These are phyloP conservation scores for Xylariaceae sp. DNA, from an alignment of 2,329 filamentous ascomycete species.

Conservation along the genomic window DNA sequence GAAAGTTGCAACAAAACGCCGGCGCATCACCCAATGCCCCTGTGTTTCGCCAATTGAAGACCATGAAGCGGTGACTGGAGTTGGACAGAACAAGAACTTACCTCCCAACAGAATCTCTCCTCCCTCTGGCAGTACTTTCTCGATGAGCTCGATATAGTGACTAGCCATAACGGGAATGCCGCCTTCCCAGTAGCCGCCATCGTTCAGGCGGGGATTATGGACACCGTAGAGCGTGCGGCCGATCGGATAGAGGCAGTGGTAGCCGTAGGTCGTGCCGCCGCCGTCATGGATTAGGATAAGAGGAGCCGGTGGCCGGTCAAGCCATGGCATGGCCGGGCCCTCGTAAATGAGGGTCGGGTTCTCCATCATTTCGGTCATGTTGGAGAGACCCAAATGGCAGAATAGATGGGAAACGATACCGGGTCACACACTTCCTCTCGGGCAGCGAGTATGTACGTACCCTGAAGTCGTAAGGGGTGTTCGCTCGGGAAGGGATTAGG, in stretches of 20 bases:
- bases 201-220: slow-evolving; percentile 47
- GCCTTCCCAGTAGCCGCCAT: slow-evolving; percentile 43
- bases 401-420: too few relatives aligned
- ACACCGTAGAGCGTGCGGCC: slow-evolving; percentile 49
- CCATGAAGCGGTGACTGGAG: neutral
- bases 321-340: slow-evolving; percentile 17
- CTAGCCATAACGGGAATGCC: slow-evolving; percentile 51
- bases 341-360: slow-evolving; percentile 30
- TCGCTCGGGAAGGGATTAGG: too few relatives aligned
- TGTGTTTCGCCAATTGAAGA: neutral
- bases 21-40: too few relatives aligned
- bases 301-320: slow-evolving; percentile 33
- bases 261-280: slow-evolving; percentile 54
- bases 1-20: neutral
- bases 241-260: slow-evolving; percentile 48
- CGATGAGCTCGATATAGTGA: slow-evolving; percentile 44
- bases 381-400: too few relatives aligned
- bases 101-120: slow-evolving; percentile 46
- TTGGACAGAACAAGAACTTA: slow-evolving; percentile 7
- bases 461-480: too few relatives aligned
- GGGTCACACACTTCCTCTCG: too few relatives aligned
- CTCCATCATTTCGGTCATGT: slow-evolving; percentile 14
- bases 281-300: slow-evolving; percentile 56
- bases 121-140: slow-evolving; percentile 32
- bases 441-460: too few relatives aligned